phyloP scores from a whole-genome alignment of 192 early-diverging fungal genomes.

The Dissophora ornata region DNA sequence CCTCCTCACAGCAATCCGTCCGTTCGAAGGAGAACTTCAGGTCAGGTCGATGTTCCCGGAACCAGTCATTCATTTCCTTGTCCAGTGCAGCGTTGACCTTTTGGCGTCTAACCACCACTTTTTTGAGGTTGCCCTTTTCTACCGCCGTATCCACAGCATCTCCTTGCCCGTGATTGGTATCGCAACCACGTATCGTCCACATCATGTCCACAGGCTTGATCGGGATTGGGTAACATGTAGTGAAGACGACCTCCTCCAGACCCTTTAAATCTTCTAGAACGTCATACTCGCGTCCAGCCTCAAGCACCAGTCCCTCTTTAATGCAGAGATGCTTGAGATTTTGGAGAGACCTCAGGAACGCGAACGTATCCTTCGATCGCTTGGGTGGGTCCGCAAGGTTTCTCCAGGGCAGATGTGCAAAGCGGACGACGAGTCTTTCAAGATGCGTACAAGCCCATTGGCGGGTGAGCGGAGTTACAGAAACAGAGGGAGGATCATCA shows the following conservation, averaged over 20 bases:
- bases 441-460: conserved; percentile 41
- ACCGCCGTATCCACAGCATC: too few species aligned
- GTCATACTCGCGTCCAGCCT: conserved; percentile 45
- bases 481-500: too few species aligned
- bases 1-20: conserved; percentile 47
- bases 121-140: not conserved
- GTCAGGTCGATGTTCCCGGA: not conserved
- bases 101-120: conserved; percentile 22
- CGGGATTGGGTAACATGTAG: conserved; percentile 50
- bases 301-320: conserved; percentile 46
- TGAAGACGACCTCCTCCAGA: conserved; percentile 40
- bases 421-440: conserved; percentile 27
- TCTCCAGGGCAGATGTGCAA: conserved; percentile 41
- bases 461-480: not conserved
- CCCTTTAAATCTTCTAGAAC: not conserved
- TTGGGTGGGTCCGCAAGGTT: conserved; percentile 29
- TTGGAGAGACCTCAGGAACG: conserved; percentile 24
- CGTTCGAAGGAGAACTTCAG: conserved; percentile 23
- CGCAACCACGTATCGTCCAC: not conserved
- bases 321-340: conserved; percentile 32
- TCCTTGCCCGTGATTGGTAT: too few species aligned
- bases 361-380: conserved; percentile 30
- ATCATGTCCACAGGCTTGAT: conserved; percentile 33
- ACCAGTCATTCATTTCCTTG: conserved; percentile 25
- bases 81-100: conserved; percentile 21